Conservation (phyloP, 139 green algal genomes). For the Coccomyxa sp. region DNA sequence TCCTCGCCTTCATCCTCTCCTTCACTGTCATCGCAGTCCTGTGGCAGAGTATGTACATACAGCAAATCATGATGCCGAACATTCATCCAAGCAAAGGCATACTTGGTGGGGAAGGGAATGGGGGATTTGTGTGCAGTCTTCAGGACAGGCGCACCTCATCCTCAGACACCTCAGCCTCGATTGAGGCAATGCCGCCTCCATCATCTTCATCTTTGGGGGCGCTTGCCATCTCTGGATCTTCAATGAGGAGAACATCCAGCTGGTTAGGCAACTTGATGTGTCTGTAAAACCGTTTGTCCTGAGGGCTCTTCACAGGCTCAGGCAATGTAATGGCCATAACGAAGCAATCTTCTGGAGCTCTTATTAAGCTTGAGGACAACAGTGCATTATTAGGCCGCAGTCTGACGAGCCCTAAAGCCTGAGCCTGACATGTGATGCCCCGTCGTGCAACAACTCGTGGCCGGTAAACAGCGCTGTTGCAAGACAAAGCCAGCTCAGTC, state of each 20-base stretch:
- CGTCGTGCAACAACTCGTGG: too few relatives aligned
- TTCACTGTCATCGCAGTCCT: slow-evolving; percentile 21
- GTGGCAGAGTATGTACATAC: not conserved
- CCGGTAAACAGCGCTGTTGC: too few relatives aligned
- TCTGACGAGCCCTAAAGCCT: too few relatives aligned
- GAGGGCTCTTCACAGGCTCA: slow-evolving; percentile 4
- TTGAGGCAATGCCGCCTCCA: not conserved
- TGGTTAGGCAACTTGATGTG: slow-evolving; percentile 70
- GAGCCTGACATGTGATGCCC: too few relatives aligned
- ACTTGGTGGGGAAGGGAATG: not conserved
- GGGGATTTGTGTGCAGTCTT: too few relatives aligned
- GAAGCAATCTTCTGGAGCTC: too few relatives aligned
- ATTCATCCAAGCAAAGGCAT: not conserved
- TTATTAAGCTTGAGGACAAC: too few relatives aligned
- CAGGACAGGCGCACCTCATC: not conserved
- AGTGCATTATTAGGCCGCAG: too few relatives aligned
- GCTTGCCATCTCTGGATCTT: slow-evolving; percentile 77
- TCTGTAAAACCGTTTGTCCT: slow-evolving; percentile 13
- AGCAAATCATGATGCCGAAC: too few relatives aligned
- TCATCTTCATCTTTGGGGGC: not conserved
- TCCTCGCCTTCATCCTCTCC: slow-evolving; percentile 20
- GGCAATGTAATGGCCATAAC: too few relatives aligned
- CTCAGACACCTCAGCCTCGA: slow-evolving; percentile 13
- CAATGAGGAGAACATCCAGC: slow-evolving; percentile 74
- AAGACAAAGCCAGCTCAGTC: too few relatives aligned